These are phyloP conservation scores for Abrus pulchellus DNA, from an alignment of 306 rosid species.

Conservation along the genomic window DNA sequence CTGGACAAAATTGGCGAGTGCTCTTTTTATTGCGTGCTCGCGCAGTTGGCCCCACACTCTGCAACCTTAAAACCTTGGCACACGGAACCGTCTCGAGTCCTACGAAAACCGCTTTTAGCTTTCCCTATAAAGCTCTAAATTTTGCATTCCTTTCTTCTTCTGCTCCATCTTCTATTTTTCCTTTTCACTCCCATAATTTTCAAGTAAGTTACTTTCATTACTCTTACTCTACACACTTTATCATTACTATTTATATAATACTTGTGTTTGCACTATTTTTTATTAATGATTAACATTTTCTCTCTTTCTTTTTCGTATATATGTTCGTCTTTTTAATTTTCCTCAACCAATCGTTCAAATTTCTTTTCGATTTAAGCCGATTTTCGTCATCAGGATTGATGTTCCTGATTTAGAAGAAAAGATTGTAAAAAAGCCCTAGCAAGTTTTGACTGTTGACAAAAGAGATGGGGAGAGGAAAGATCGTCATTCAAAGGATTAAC, in stretches of 20 bases:
- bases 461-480: conserved; percentile 56
- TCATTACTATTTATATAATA: neutral
- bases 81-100: neutral
- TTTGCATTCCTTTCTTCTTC: neutral
- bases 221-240: neutral
- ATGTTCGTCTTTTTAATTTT: neutral
- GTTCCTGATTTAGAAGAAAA: conserved; percentile 12
- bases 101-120: conserved; percentile 30
- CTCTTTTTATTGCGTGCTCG: neutral
- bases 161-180: neutral
- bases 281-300: neutral
- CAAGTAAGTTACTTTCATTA: conserved; percentile 32
- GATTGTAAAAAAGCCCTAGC: conserved; percentile 21
- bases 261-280: neutral
- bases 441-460: neutral
- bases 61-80: conserved; percentile 39
- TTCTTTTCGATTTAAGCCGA: neutral
- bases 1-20: neutral
- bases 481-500: conserved; percentile 48
- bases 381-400: neutral
- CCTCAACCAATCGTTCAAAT: conserved; percentile 1
- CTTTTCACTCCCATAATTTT: conserved; percentile 4
- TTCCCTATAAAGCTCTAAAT: conserved; percentile 50
- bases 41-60: neutral
- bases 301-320: neutral